Evolutionary conservation across 305 asterid species (phyloP).

Genomic region (Euphrasia arctica): DNA sequence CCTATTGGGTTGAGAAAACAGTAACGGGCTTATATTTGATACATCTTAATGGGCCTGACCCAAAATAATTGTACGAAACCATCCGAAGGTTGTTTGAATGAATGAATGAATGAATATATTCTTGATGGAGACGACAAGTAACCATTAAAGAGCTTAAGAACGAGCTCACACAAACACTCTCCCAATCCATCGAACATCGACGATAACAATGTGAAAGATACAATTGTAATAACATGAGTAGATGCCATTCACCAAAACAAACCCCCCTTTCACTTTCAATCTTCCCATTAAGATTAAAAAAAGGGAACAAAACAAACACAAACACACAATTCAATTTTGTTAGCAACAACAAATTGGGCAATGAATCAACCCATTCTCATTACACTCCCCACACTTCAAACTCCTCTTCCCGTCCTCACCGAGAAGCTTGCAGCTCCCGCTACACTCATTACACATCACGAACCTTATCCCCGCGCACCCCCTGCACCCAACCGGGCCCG

Average conservation of each 20-base stretch:
- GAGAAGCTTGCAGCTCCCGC: conserved; percentile 73
- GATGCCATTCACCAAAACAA: neutral
- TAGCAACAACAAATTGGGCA: conserved; percentile 73
- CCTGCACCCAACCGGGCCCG: conserved; percentile 40
- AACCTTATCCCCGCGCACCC: conserved; percentile 78
- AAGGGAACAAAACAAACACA: neutral
- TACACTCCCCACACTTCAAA: conserved; percentile 66
- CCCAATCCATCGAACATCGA: too few relatives aligned
- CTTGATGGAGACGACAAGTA: neutral
- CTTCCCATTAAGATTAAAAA: conserved; percentile 1
- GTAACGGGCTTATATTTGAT: too few relatives aligned
- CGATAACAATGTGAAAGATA: too few relatives aligned
- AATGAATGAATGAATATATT: neutral
- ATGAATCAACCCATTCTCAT: conserved; percentile 86
- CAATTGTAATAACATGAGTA: too few relatives aligned
- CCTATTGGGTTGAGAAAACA: too few relatives aligned
- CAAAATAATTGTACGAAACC: neutral
- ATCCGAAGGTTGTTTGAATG: neutral
- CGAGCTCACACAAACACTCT: too few relatives aligned
- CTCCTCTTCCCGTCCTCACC: conserved; percentile 65
- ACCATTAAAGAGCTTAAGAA: neutral
- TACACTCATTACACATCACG: conserved; percentile 68
- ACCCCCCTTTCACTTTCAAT: neutral
- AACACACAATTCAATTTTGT: neutral
- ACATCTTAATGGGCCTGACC: too few relatives aligned